Base-by-base conservation (phyloP, 2,329 filamentous ascomycete genomes). In the Phaeosphaeria sp. region DNA sequence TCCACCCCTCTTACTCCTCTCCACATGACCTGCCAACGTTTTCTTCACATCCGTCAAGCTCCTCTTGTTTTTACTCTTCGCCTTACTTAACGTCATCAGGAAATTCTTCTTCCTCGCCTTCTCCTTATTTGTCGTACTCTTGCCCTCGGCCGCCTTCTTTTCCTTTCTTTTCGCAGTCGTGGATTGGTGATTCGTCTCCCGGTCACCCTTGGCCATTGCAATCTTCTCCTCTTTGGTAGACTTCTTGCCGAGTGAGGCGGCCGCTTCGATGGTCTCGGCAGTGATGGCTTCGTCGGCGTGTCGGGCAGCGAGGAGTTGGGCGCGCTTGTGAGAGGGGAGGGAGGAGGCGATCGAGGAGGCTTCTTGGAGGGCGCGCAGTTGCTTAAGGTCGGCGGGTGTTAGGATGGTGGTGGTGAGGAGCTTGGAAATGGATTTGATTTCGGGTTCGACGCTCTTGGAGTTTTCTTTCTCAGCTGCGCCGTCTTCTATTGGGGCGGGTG, bases 91-190 rank as follows among this genome's bases (percentile, higher is more conserved):
- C 41, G 94, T 98, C 95, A 99, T 99, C 71, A 99, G 77, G 80
- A 99, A 96, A 79, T 99, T 99, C 90, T 99, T 99, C 85, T 92
- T 92, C 67, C 94, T 84, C 43, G 91, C 88, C 87, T 99, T 99
- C 83, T 99, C 95, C 81, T 91, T 91, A 80, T 99, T 99, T 65
- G 94, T 98, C 39, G 92, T 93, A 76, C 91, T 96, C 88, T 98
- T 98, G 72, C 95, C 95, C 79, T 93, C 87, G 1, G 88, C 85
- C 70, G 89, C 87, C 85, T 96, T 96, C 84, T 93, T 92, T 76
- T 92, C 88, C 83, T 92, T 92, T 71, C 91, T 85, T 74, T 91
- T 89, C 17, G 93, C 93, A 63, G 92, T 89, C 53, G 91, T 95
- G 62, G 88, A 91, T 82, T 94, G 93, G 81, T 97, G 93, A 76